Percentiles rank a stretch among this genome's conserved stretches.
Conservation (phyloP, 2,329 filamentous ascomycete genomes). For the Alternaria arborescens region DNA sequence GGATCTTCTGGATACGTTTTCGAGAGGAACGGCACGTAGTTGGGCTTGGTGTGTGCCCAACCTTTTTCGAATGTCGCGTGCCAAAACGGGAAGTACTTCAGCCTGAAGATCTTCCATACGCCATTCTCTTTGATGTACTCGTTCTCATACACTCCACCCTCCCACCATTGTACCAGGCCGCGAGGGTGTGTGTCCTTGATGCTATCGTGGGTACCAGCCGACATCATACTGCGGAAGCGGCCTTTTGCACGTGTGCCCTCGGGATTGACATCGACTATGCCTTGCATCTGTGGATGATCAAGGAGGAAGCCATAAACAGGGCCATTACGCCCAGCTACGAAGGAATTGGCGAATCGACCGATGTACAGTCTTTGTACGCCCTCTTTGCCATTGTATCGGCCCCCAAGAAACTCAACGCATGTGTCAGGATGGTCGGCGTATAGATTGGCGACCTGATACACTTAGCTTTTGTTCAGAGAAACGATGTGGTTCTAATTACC, state of each 20-base stretch:
- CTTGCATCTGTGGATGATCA: conserved; percentile 67
- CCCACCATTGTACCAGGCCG: conserved; percentile 66
- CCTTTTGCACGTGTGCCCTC: conserved; percentile 59
- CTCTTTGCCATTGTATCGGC: conserved; percentile 61
- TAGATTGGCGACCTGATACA: conserved; percentile 49
- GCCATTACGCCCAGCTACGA: conserved; percentile 64
- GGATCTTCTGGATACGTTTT: conserved; percentile 61
- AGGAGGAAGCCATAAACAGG: conserved; percentile 65
- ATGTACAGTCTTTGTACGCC: conserved; percentile 63
- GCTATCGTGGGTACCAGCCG: conserved; percentile 62
- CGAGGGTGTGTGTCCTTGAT: conserved; percentile 61
- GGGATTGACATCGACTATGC: conserved; percentile 62
- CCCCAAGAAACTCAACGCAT: conserved; percentile 65
- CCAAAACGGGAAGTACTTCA: conserved; percentile 67
- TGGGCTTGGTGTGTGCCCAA: conserved; percentile 63
- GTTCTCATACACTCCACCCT: conserved; percentile 67
- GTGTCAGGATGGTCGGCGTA: conserved; percentile 63
- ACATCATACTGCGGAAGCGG: conserved; percentile 65
- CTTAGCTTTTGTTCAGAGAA: background rate
- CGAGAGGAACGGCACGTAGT: conserved; percentile 62
- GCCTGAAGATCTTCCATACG: conserved; percentile 63
- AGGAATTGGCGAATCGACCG: conserved; percentile 60
- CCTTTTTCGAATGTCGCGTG: conserved; percentile 62
- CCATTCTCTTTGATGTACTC: conserved; percentile 66
- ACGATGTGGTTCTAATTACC: conserved; percentile 35